phyloP scores from a whole-genome alignment of 2,329 filamentous ascomycete genomes.

The Trichoderma simmonsii region DNA sequence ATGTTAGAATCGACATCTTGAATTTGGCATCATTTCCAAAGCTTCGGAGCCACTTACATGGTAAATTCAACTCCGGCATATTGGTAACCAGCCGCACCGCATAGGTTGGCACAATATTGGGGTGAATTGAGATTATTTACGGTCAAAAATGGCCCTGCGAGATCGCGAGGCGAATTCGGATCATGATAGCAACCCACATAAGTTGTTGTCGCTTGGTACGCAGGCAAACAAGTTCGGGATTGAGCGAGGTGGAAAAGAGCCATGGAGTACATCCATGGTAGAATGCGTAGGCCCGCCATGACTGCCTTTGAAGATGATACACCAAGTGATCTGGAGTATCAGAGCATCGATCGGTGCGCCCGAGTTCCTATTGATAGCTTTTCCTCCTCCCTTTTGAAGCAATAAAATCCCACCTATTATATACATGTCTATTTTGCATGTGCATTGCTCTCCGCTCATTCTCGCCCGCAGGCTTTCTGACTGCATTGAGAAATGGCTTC shows the following conservation, averaged over 20 bases:
- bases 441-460: not conserved
- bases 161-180: conserved; percentile 19
- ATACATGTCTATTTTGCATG: not conserved
- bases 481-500: not conserved
- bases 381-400: not conserved
- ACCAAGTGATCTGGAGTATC: not conserved
- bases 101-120: conserved; percentile 22
- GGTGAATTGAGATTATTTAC: conserved; percentile 19
- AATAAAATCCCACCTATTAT: not conserved
- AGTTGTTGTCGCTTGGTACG: conserved; percentile 12
- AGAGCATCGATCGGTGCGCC: not conserved
- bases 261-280: conserved; percentile 16
- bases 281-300: conserved; percentile 6
- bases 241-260: conserved; percentile 13
- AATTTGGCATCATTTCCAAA: not conserved
- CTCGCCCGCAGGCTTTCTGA: not conserved
- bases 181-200: conserved; percentile 20
- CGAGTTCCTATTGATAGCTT: not conserved
- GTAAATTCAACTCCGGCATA: conserved; percentile 20
- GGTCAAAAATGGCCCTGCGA: conserved; percentile 15
- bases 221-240: conserved; percentile 17
- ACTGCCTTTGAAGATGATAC: not conserved
- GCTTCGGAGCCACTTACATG: conserved; percentile 1
- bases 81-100: conserved; percentile 21
- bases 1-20: not conserved